Conservation (phyloP, 495 filamentous ascomycete genomes). For the Penicillium malachiteum region DNA sequence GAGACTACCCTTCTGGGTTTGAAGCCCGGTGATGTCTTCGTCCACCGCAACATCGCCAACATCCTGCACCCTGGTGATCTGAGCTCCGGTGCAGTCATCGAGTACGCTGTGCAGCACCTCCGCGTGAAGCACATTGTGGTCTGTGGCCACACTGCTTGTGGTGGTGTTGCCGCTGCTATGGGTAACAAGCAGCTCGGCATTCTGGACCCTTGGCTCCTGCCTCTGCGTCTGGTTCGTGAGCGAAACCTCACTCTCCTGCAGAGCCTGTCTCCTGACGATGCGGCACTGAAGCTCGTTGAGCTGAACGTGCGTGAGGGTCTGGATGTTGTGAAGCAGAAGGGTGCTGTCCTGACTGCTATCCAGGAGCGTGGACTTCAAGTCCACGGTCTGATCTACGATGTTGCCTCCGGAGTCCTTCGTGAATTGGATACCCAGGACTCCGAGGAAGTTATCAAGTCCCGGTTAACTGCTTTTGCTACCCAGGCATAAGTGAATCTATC, state of each 20-base stretch:
- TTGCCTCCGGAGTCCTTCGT: slow-evolving; percentile 57
- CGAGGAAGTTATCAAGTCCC: slow-evolving; percentile 36
- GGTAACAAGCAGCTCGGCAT: slow-evolving; percentile 67
- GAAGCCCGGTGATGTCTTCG: slow-evolving; percentile 85
- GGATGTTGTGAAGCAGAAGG: slow-evolving; percentile 59
- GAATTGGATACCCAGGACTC: slow-evolving; percentile 53
- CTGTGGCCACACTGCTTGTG: slow-evolving; percentile 81
- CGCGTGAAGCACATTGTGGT: slow-evolving; percentile 81
- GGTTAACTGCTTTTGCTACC: slow-evolving; percentile 37
- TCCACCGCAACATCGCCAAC: slow-evolving; percentile 95
- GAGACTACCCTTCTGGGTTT: slow-evolving; percentile 82
- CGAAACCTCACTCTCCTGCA: slow-evolving; percentile 39
- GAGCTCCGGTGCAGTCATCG: slow-evolving; percentile 73
- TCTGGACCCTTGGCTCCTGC: slow-evolving; percentile 80
- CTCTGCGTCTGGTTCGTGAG: slow-evolving; percentile 64
- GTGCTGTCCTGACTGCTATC: slow-evolving; percentile 62
- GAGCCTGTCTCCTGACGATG: slow-evolving; percentile 49
- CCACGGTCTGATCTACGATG: slow-evolving; percentile 70
- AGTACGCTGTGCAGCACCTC: slow-evolving; percentile 73
- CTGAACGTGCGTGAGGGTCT: slow-evolving; percentile 69
- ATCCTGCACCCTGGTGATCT: slow-evolving; percentile 76
- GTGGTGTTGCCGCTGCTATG: slow-evolving; percentile 71
- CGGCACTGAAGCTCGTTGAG: slow-evolving; percentile 58
- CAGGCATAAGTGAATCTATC: neutral
- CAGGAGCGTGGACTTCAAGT: slow-evolving; percentile 67